A percentile compares a stretch with the other conserved stretches of the same genome.
phyloP scores from a whole-genome alignment of 1,284 basidiomycete genomes.

The Kalmanozyma brasiliensis region DNA sequence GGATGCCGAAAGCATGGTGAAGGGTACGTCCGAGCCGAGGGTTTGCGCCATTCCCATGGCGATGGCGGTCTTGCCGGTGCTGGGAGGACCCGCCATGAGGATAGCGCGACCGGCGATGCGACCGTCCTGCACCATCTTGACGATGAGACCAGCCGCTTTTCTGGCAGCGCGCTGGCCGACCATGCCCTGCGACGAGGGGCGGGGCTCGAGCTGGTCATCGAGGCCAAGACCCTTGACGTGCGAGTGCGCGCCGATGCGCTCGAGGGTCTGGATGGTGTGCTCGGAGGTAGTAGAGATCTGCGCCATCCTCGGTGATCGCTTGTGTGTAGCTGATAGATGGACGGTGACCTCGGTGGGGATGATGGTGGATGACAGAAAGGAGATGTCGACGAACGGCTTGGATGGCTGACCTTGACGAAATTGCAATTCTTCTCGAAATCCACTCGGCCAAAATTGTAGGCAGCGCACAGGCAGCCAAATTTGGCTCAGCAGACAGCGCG shows the following conservation, averaged over 20 bases:
- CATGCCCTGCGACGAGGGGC: constrained; percentile 88
- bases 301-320: constrained; percentile 37
- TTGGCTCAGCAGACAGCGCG: background rate
- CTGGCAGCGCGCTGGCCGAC: constrained; percentile 94
- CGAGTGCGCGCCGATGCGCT: constrained; percentile 66
- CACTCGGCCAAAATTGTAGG: background rate
- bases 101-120: constrained; percentile 93
- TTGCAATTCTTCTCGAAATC: background rate
- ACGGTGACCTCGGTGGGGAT: constrained; percentile 1
- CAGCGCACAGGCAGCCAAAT: constrained; percentile 10
- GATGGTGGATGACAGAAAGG: constrained; percentile 1
- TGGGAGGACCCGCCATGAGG: constrained; percentile 94
- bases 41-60: constrained; percentile 96
- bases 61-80: constrained; percentile 96
- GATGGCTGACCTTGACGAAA: too few relatives aligned
- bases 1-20: constrained; percentile 95
- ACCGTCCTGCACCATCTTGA: constrained; percentile 97
- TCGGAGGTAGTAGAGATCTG: constrained; percentile 59
- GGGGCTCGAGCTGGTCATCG: constrained; percentile 87
- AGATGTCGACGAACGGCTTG: background rate
- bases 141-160: constrained; percentile 94
- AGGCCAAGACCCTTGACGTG: constrained; percentile 76
- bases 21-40: constrained; percentile 91
- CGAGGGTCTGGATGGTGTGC: constrained; percentile 60
- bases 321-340: constrained; percentile 13